Percentiles rank a stretch among this genome's conserved stretches.
phyloP scores from a whole-genome alignment of 164 flowering plant genomes.

The Vitis riparia region DNA sequence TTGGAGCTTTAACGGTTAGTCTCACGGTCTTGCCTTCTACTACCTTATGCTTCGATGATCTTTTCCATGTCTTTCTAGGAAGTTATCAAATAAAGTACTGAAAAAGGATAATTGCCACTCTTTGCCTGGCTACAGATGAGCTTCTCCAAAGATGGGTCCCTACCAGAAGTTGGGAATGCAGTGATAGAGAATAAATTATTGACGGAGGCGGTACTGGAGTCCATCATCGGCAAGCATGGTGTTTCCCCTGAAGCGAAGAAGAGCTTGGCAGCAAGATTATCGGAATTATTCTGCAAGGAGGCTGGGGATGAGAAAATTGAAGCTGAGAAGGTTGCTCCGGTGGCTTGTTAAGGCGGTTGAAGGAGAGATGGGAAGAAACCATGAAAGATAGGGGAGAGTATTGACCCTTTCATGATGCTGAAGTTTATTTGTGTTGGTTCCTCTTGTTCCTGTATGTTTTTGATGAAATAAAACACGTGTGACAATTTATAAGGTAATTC shows the following conservation, averaged over 20 bases:
- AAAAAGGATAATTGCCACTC: neutral
- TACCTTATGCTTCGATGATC: too few species aligned
- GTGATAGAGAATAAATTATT: conserved; percentile 68
- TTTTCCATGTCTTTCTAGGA: too few species aligned
- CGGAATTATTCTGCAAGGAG: conserved; percentile 14
- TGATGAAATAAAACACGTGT: too few species aligned
- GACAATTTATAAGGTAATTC: too few species aligned
- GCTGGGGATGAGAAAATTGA: neutral
- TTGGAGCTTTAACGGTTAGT: conserved; percentile 63
- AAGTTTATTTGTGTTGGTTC: too few species aligned
- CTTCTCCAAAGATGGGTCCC: conserved; percentile 55
- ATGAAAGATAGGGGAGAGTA: neutral
- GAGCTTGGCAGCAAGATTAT: conserved; percentile 41
- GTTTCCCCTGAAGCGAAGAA: conserved; percentile 61
- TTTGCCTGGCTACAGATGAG: conserved; percentile 35
- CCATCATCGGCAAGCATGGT: conserved; percentile 73
- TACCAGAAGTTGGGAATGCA: conserved; percentile 45
- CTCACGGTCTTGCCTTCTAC: too few species aligned
- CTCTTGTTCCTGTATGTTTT: too few species aligned
- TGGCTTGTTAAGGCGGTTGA: neutral
- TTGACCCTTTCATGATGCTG: too few species aligned
- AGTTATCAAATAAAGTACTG: too few species aligned
- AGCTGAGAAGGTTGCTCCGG: neutral
- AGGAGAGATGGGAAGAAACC: neutral
- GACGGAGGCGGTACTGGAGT: conserved; percentile 61